Evolutionary conservation across 768 basidiomycete genomes (phyloP).

Genomic region (Naganishia vishniacii): DNA sequence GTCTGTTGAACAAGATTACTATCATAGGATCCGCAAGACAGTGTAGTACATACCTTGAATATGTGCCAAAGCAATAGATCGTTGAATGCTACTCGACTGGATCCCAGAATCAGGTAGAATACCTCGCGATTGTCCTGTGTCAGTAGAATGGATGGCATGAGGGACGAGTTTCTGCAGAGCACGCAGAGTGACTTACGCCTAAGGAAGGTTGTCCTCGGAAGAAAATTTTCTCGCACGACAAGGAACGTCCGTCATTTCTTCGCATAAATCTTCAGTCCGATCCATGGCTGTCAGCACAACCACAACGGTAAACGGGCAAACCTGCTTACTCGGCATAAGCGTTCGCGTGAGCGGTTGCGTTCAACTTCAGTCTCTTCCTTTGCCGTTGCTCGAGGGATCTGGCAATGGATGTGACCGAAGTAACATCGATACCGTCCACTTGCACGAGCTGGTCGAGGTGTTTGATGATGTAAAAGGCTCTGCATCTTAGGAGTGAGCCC

Average conservation of each 20-base stretch:
- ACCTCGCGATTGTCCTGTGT: slow-evolving; percentile 8
- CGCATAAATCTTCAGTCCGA: slow-evolving; percentile 35
- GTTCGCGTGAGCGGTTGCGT: slow-evolving; percentile 29
- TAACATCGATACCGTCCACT: slow-evolving; percentile 23
- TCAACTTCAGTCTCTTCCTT: slow-evolving; percentile 26
- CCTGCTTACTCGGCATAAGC: slow-evolving; percentile 43
- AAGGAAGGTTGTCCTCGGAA: background rate
- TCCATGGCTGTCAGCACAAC: slow-evolving; percentile 15
- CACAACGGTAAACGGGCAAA: no score
- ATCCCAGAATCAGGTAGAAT: slow-evolving; percentile 18
- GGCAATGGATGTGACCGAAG: background rate
- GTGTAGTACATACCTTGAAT: slow-evolving; percentile 7
- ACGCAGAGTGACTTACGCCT: background rate
- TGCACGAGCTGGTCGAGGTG: slow-evolving; percentile 31
- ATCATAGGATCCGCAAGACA: background rate
- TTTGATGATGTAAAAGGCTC: slow-evolving; percentile 35
- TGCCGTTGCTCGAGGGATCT: slow-evolving; percentile 26
- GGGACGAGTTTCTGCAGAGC: background rate
- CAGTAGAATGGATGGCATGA: background rate
- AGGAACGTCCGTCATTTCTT: slow-evolving; percentile 33
- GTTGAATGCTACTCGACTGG: slow-evolving; percentile 11
- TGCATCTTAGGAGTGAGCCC: background rate
- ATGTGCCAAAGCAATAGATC: slow-evolving; percentile 23
- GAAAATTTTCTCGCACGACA: slow-evolving; percentile 2
- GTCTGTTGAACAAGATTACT: slow-evolving; percentile 7